Percentiles rank a stretch among this genome's conserved stretches.
Conservation (phyloP, 805 yeast species). For the Candida germanica region DNA sequence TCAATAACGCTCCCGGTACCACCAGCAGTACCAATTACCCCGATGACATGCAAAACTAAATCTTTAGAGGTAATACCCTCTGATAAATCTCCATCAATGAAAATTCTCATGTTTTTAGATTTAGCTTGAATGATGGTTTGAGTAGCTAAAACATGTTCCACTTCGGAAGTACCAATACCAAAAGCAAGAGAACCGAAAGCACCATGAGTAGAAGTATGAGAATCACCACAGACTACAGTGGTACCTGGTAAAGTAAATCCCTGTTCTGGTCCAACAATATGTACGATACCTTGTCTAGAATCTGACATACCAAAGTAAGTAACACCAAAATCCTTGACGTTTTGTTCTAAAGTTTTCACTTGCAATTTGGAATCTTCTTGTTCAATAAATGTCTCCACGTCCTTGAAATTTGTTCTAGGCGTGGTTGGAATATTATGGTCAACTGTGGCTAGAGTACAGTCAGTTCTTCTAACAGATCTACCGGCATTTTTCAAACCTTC, state of each 20-base stretch:
- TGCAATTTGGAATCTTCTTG: conserved; percentile 92
- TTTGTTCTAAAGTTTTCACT: conserved; percentile 87
- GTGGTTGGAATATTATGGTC: conserved; percentile 97
- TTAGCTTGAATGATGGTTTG: conserved; percentile 93
- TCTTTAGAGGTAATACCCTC: conserved; percentile 97
- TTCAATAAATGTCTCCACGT: conserved; percentile 74
- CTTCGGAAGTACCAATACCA: conserved; percentile 99
- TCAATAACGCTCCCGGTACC: conserved; percentile 98
- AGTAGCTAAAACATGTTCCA: conserved; percentile 97
- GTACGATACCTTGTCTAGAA: conserved; percentile 96
- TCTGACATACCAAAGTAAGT: conserved; percentile 95
- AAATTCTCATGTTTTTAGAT: conserved; percentile 92
- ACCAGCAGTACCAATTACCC: conserved; percentile 98
- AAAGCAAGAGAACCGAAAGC: conserved; percentile 97
- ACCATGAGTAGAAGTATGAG: conserved; percentile 98
- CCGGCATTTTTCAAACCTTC: conserved; percentile 90
- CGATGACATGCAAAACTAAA: conserved; percentile 89
- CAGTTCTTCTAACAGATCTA: conserved; percentile 84
- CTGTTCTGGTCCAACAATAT: conserved; percentile 98
- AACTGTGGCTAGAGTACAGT: conserved; percentile 91
- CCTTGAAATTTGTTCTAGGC: conserved; percentile 73
- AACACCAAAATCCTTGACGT: conserved; percentile 84
- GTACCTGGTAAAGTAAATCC: conserved; percentile 98
- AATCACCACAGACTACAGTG: conserved; percentile 98
- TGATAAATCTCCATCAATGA: conserved; percentile 75